Base-by-base conservation (phyloP, 2,329 filamentous ascomycete species). In the Phoma herbarum region DNA sequence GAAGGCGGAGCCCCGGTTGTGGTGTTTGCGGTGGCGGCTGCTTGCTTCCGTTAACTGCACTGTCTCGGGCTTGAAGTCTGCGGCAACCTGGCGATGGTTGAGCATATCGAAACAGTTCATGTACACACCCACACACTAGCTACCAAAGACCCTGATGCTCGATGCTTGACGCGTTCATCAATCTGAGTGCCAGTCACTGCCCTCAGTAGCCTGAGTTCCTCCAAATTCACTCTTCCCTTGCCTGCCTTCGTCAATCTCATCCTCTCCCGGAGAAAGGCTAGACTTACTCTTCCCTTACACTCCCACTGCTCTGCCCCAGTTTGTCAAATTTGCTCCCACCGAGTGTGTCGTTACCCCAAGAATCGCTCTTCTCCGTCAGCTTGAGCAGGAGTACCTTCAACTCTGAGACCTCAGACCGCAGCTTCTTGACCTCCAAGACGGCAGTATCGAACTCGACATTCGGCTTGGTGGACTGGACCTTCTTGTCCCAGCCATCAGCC, bases 401-500 rank as follows among this genome's bases (percentile, higher is more conserved):
- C 72, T 82, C 80, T 31, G 69, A 67, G 16, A 84, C 73, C 61
- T 83, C 80, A 42, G 74, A 68, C 64, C 74, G 76, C 68, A 83
- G 58, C 64, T 78, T 76, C 62, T 75, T 74, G 20, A 83, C 68
- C 64, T 96, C 92, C 23, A 90, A 62, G n/a, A 92, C 87, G 1
- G 90, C 88, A 11, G 85, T 85, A 62, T 97, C 92, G 29, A 89
- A 86, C 68, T 92, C 90, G 4, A 98, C 85, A 75, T 98, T 92
- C 0, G 93, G 90, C 74, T 88, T 91, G 22, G 86, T 89, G n/a
- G 82, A 79, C 49, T 87, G 83, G 2, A 97, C 93, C 55, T 85
- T 88, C 82, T 95, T 92, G 33, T 85, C 82, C 95, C 95, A 99
- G 0, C 90, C 92, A 61, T 94, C 91, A 0, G 85, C 82, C 70